These are phyloP conservation scores for Talaromyces funiculosus DNA, from an alignment of 2,329 filamentous ascomycete genomes.

Conservation along the genomic window DNA sequence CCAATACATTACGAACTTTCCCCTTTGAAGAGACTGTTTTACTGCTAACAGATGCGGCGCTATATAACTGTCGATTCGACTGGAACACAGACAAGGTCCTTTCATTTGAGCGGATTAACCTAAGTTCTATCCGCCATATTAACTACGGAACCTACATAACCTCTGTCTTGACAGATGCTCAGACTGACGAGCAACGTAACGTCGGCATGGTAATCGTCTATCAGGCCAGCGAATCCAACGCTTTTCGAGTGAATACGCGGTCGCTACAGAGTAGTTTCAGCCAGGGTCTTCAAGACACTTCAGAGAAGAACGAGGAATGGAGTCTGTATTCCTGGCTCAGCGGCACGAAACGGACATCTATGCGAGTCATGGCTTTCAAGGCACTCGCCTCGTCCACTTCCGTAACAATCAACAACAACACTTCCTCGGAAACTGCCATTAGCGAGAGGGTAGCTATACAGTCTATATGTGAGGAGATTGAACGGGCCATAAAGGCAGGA, in stretches of 20 bases:
- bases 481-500: slow-evolving; percentile 55
- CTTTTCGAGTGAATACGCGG: slow-evolving; percentile 77
- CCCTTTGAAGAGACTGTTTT: slow-evolving; percentile 87
- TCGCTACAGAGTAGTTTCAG: slow-evolving; percentile 60
- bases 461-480: slow-evolving; percentile 70
- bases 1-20: slow-evolving; percentile 62
- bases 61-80: slow-evolving; percentile 89
- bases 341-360: slow-evolving; percentile 22
- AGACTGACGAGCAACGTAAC: slow-evolving; percentile 73
- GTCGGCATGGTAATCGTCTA: slow-evolving; percentile 80
- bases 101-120: slow-evolving; percentile 78
- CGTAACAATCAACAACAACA: slow-evolving; percentile 18
- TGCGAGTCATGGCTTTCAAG: slow-evolving; percentile 41
- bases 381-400: slow-evolving; percentile 34
- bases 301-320: slow-evolving; percentile 32
- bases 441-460: slow-evolving; percentile 52
- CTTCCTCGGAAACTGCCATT: slow-evolving; percentile 20
- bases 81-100: slow-evolving; percentile 94
- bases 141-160: slow-evolving; percentile 85
- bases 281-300: slow-evolving; percentile 26
- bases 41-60: slow-evolving; percentile 72
- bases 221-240: slow-evolving; percentile 62
- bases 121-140: slow-evolving; percentile 67
- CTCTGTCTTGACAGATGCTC: slow-evolving; percentile 70
- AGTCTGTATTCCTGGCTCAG: slow-evolving; percentile 39